Percentiles rank a stretch among this genome's conserved stretches.
These are phyloP conservation scores for Rhododendron henanense DNA, from an alignment of 148 eudicot genomes.

Conservation along the genomic window DNA sequence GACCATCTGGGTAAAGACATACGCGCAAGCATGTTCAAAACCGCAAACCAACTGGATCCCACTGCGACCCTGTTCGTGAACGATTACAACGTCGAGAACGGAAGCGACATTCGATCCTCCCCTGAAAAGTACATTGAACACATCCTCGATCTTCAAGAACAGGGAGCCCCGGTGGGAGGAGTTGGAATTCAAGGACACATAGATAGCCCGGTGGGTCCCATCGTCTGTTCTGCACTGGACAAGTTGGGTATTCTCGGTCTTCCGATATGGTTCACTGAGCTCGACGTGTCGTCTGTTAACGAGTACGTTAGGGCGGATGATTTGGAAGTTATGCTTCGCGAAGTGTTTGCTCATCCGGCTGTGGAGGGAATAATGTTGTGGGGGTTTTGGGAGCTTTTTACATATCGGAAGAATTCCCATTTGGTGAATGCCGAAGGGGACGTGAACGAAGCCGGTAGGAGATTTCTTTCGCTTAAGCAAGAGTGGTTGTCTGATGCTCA, in stretches of 20 bases:
- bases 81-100: slow-evolving; percentile 91
- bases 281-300: slow-evolving; percentile 78
- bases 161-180: slow-evolving; percentile 89
- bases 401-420: slow-evolving; percentile 65
- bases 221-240: slow-evolving; percentile 74
- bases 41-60: slow-evolving; percentile 71
- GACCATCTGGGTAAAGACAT: slow-evolving; percentile 69
- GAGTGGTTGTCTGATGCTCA: slow-evolving; percentile 67
- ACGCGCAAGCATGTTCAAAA: slow-evolving; percentile 77
- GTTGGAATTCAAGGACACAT: slow-evolving; percentile 92
- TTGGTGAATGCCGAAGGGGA: slow-evolving; percentile 94
- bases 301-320: slow-evolving; percentile 82
- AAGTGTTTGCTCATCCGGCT: slow-evolving; percentile 84
- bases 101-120: slow-evolving; percentile 55
- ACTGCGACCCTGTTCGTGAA: slow-evolving; percentile 68
- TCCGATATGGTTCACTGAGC: slow-evolving; percentile 94
- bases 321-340: slow-evolving; percentile 90
- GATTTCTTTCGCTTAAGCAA: slow-evolving; percentile 54
- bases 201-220: slow-evolving; percentile 77
- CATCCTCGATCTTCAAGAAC: slow-evolving; percentile 65
- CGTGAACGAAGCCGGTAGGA: slow-evolving; percentile 71
- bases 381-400: slow-evolving; percentile 97
- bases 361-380: slow-evolving; percentile 84
- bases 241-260: slow-evolving; percentile 79
- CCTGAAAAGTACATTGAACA: slow-evolving; percentile 89